Conservation (phyloP, 176 grass and related monocot genomes). For the Ampelocalamus luodianensis region DNA sequence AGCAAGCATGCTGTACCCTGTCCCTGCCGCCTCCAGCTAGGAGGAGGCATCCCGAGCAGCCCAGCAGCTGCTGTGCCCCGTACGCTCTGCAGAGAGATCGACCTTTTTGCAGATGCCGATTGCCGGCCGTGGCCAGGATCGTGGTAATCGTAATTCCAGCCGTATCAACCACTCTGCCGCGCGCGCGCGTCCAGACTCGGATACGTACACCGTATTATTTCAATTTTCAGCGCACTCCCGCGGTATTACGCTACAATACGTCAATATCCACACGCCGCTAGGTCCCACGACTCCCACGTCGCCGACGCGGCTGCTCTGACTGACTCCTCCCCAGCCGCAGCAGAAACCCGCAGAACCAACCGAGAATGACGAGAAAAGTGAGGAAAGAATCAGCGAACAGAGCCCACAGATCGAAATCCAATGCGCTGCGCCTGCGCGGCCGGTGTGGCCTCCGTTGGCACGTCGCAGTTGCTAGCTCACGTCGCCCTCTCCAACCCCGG, state of each 20-base stretch:
- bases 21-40: not conserved
- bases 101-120: too few species aligned
- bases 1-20: not conserved
- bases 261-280: not conserved
- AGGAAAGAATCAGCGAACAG: not conserved
- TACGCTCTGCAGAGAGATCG: not conserved
- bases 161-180: not conserved
- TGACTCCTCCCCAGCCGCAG: not conserved
- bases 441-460: not conserved
- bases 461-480: not conserved
- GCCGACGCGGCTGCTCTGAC: not conserved
- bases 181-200: not conserved
- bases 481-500: not conserved
- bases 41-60: too few species aligned
- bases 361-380: not conserved
- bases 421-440: not conserved
- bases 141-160: not conserved
- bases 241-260: not conserved
- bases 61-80: not conserved
- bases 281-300: conserved; percentile 12
- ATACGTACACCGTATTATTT: not conserved
- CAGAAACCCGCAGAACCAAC: not conserved
- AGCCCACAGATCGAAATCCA: not conserved
- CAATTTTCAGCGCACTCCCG: not conserved
- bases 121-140: not conserved